These are phyloP conservation scores for Cymbopogon citratus DNA, from an alignment of 176 grass and related monocot genomes.

Conservation along the genomic window DNA sequence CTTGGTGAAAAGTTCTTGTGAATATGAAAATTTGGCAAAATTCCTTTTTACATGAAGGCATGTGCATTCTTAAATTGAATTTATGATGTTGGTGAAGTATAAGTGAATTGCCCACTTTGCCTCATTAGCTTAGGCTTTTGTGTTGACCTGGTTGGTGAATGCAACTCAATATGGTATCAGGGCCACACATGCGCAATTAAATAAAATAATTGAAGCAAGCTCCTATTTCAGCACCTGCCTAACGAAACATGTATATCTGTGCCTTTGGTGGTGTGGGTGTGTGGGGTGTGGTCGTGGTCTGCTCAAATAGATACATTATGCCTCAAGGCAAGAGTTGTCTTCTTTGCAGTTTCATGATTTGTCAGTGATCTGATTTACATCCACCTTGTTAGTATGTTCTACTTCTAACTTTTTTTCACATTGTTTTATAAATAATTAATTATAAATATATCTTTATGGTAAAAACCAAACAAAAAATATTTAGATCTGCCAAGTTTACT, in stretches of 20 bases:
- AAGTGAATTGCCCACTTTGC: not conserved
- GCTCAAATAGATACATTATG: not conserved
- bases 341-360: not conserved
- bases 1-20: not conserved
- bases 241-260: not conserved
- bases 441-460: not conserved
- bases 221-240: not conserved
- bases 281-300: not conserved
- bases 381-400: constrained; percentile 1
- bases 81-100: not conserved
- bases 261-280: not conserved
- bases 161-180: not conserved
- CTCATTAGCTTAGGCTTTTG: not conserved
- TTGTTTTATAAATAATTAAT: not conserved
- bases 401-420: not conserved
- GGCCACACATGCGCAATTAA: not conserved
- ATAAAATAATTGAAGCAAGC: not conserved
- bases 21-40: not conserved
- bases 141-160: not conserved
- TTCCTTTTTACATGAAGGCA: not conserved
- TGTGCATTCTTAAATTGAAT: not conserved
- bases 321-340: not conserved
- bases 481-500: not conserved
- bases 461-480: not conserved
- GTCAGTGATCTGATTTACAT: not conserved